These are phyloP conservation scores for Alternaria sp. DNA, from an alignment of 2,329 filamentous ascomycete genomes.

Conservation along the genomic window DNA sequence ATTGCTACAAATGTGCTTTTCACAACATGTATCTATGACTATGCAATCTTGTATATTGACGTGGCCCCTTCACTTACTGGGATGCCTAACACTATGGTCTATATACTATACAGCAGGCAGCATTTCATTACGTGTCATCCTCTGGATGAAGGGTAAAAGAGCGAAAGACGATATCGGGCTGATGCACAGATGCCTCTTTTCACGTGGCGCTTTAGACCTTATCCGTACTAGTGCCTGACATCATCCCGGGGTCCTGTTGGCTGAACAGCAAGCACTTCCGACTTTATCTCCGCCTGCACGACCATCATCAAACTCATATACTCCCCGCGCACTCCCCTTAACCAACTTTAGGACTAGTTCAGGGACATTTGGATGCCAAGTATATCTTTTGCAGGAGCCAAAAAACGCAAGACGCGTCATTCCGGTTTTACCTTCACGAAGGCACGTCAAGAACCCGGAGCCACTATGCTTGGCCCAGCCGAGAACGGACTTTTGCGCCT, in stretches of 20 bases:
- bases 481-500: conserved; percentile 36
- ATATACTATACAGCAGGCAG: background rate
- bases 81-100: too few species aligned
- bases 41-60: background rate
- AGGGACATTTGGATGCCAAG: conserved; percentile 31
- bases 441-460: conserved; percentile 26
- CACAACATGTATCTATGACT: background rate
- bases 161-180: background rate
- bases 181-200: background rate
- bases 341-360: background rate
- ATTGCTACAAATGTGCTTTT: background rate
- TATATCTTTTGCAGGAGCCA: conserved; percentile 31
- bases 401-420: conserved; percentile 42
- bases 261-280: background rate
- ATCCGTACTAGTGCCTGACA: conserved; percentile 9
- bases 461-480: conserved; percentile 23
- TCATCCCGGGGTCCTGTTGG: conserved; percentile 8
- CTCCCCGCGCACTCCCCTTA: background rate
- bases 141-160: background rate
- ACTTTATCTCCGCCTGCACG: conserved; percentile 1
- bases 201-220: background rate
- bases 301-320: background rate
- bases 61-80: background rate
- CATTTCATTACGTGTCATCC: background rate
- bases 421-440: conserved; percentile 35